Conservation (phyloP, 2,329 filamentous ascomycete genomes). For the Thielaviopsis ethacetica region DNA sequence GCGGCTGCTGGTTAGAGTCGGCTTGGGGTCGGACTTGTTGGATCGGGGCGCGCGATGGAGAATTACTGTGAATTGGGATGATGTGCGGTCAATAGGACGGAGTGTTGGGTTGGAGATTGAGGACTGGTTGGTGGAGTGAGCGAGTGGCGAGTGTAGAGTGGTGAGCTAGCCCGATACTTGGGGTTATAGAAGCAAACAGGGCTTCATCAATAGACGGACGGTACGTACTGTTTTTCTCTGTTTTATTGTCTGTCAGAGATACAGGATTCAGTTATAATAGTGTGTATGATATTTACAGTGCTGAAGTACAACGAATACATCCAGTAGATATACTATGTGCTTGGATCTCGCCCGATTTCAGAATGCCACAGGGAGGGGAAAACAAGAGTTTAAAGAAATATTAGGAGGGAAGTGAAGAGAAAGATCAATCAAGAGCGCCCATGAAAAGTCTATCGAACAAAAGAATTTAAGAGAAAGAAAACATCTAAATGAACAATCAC, state of each 20-base stretch:
- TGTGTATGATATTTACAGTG: too few relatives aligned
- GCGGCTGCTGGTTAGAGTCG: constrained; percentile 50
- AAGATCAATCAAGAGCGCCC: not conserved
- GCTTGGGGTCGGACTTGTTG: constrained; percentile 43
- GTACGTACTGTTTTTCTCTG: not conserved
- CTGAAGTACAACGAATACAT: too few relatives aligned
- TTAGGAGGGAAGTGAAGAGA: constrained; percentile 1
- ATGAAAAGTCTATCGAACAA: constrained; percentile 15
- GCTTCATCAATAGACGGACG: not conserved
- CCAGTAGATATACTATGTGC: too few relatives aligned
- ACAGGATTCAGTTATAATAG: too few relatives aligned
- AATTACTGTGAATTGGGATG: constrained; percentile 66
- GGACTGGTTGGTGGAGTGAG: constrained; percentile 54
- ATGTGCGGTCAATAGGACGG: constrained; percentile 51
- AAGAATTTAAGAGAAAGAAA: constrained; percentile 21
- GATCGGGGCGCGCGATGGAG: constrained; percentile 60
- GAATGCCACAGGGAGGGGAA: too few relatives aligned
- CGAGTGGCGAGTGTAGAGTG: not conserved
- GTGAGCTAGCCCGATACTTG: too few relatives aligned
- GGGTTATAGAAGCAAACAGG: constrained; percentile 5
- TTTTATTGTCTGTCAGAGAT: not conserved
- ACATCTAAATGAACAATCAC: too few relatives aligned
- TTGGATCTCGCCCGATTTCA: too few relatives aligned
- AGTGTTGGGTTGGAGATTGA: constrained; percentile 64
- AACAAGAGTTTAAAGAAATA: not conserved